phyloP scores from a whole-genome alignment of 495 filamentous ascomycete genomes.

The Trichoderma virens region DNA sequence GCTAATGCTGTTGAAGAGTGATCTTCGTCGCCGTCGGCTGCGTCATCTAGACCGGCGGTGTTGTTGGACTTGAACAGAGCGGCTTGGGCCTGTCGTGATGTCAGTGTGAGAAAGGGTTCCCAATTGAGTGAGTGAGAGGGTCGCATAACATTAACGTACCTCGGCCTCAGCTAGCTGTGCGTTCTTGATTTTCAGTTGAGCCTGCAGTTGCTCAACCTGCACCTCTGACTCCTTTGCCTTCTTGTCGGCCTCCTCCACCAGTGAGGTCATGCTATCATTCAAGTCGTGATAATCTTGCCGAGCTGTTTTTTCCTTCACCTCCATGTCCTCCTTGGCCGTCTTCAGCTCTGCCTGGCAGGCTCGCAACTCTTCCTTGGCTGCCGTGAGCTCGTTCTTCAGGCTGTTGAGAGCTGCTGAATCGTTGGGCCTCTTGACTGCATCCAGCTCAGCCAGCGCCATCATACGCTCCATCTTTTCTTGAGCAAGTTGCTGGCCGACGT shows the following conservation, averaged over 20 bases:
- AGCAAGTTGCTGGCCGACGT: constrained; percentile 40
- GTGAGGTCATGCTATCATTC: constrained; percentile 44
- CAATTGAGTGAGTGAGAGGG: constrained; percentile 5
- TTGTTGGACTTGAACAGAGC: constrained; percentile 31
- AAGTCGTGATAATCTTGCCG: constrained; percentile 48
- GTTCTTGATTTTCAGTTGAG: constrained; percentile 43
- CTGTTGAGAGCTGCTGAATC: constrained; percentile 41
- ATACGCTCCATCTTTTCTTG: constrained; percentile 49
- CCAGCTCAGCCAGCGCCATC: constrained; percentile 45
- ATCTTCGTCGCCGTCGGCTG: constrained; percentile 40
- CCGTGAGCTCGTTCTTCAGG: constrained; percentile 33
- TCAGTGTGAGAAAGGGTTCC: neutral
- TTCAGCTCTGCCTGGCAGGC: constrained; percentile 20
- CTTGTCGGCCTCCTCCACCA: constrained; percentile 42
- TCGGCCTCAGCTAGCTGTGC: constrained; percentile 47
- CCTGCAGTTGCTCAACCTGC: constrained; percentile 27
- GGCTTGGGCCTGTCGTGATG: constrained; percentile 11
- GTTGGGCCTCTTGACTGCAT: constrained; percentile 42
- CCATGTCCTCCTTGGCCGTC: constrained; percentile 23
- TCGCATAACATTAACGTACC: constrained; percentile 29
- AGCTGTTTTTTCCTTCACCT: constrained; percentile 37
- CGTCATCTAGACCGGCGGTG: constrained; percentile 26
- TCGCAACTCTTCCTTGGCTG: constrained; percentile 16
- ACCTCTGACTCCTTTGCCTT: constrained; percentile 27
- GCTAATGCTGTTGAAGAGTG: constrained; percentile 48